A percentile compares a stretch with the other conserved stretches of the same genome.
These are phyloP conservation scores for Rhipidocladum racemiflorum DNA, from an alignment of 176 grass and related monocot species.

Conservation along the genomic window DNA sequence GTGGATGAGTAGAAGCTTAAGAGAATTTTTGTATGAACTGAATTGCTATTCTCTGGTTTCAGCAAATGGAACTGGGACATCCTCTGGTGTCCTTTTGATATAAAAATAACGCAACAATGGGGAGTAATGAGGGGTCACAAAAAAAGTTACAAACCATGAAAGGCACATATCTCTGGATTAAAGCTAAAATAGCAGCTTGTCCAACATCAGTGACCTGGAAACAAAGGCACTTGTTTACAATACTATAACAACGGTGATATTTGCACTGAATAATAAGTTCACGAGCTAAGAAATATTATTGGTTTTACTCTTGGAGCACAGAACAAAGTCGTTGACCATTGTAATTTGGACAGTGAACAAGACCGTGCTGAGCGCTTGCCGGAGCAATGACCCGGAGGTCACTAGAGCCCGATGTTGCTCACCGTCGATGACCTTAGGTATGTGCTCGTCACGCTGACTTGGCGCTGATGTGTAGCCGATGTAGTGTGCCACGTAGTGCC, in stretches of 20 bases:
- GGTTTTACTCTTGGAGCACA: neutral
- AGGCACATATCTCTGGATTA: conserved; percentile 98
- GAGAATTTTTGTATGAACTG: no score
- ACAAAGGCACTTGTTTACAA: conserved; percentile 23
- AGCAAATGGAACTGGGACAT: no score
- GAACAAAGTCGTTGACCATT: conserved; percentile 22
- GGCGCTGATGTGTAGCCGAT: no score
- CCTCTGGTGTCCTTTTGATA: no score
- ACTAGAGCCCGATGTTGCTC: no score
- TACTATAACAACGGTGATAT: neutral
- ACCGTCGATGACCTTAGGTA: no score
- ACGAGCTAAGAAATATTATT: neutral
- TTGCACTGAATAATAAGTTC: conserved; percentile 1
- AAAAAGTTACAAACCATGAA: conserved; percentile 62
- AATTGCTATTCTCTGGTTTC: no score
- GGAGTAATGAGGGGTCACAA: neutral
- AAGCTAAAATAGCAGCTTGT: conserved; percentile 98
- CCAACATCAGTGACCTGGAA: conserved; percentile 89
- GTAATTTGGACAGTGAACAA: neutral
- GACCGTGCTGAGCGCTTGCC: no score
- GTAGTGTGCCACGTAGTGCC: no score
- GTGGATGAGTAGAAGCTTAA: no score
- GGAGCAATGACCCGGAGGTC: no score
- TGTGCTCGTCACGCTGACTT: no score
- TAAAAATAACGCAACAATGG: neutral